Evolutionary conservation across 2,329 filamentous ascomycete genomes (phyloP).

Genomic region (Magnaporthales sp.): DNA sequence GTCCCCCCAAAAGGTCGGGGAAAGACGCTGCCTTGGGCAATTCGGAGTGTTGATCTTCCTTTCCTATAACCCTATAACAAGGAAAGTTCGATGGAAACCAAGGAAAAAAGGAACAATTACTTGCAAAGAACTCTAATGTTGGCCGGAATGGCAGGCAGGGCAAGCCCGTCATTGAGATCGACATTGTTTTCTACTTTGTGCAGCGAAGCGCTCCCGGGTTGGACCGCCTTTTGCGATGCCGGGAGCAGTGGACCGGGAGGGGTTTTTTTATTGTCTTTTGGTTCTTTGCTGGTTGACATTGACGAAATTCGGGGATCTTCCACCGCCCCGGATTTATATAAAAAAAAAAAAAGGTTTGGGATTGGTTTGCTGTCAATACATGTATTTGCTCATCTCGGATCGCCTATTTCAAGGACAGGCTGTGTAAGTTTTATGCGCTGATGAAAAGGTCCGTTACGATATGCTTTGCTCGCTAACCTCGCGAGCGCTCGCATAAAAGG

Average conservation of each 20-base stretch:
- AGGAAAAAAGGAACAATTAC: neutral
- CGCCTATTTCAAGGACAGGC: neutral
- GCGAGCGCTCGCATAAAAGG: neutral
- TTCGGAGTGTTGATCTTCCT: neutral
- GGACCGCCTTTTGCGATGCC: neutral
- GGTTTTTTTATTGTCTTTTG: no score
- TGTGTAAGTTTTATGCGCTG: neutral
- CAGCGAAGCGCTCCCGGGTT: neutral
- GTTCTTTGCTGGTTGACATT: neutral
- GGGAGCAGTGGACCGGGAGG: no score
- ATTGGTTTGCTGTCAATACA: neutral
- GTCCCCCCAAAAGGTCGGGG: neutral
- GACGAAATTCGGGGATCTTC: no score
- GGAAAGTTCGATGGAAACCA: neutral
- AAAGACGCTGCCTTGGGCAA: neutral
- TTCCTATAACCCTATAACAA: neutral
- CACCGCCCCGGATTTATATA: no score
- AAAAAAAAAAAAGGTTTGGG: neutral
- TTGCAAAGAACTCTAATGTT: neutral
- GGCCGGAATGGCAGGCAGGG: neutral
- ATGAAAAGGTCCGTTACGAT: neutral
- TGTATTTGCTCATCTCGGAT: neutral
- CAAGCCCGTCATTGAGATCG: neutral
- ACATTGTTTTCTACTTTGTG: neutral
- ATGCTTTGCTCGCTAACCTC: neutral